Evolutionary conservation across 305 asterid species (phyloP), one percentile per base, ranked within the genome.

Genomic region (Andrographis paniculata): DNA sequence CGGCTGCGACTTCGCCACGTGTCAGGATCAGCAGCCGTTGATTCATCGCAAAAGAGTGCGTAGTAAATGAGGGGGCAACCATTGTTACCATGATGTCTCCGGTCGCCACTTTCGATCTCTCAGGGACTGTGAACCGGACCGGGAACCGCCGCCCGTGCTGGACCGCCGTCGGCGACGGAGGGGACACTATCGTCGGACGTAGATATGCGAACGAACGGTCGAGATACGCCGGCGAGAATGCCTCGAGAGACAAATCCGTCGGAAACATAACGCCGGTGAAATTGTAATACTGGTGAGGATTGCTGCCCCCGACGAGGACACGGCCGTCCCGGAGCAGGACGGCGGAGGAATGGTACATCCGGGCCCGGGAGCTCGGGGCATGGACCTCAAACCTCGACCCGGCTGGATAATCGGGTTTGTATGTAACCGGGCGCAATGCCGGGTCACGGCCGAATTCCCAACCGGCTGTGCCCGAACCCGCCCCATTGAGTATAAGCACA

Each of bases 321-420:
- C 78, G 65, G 0, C 78, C 82, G 43, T 76, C 85, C 0, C 78
- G 60, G 0, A 77, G 68, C 15, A 80, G 42, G 6, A 66, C 6
- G 0, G 80, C 68, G 0, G 80, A 50, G 0, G 83, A 76, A 50
- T 76, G 86, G 62, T 80, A 80, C 80, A 79, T 66, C n/a, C 86
- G 61, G 0, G 82, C 78, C 0, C 21, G 54, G 0, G 55, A 4
- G 15, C 48, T 67, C 1, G 82, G 21, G 23, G 38, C 64, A 7
- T 70, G 72, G 8, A 52, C 36, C 52, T 71, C 71, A 6, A 79
- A 76, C 38, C 86, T 59, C 0, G 58, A 67, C 10, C 56, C 66
- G 11, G 9, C 0, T 0, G 19, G 58, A 5, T 59, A 58, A 22
- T 62, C 49, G 1, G 91, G 69, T 9, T 48, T 48, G 47, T 79